These are phyloP conservation scores for Lineolata rhizophorae DNA, from an alignment of 495 filamentous ascomycete species.

Conservation along the genomic window DNA sequence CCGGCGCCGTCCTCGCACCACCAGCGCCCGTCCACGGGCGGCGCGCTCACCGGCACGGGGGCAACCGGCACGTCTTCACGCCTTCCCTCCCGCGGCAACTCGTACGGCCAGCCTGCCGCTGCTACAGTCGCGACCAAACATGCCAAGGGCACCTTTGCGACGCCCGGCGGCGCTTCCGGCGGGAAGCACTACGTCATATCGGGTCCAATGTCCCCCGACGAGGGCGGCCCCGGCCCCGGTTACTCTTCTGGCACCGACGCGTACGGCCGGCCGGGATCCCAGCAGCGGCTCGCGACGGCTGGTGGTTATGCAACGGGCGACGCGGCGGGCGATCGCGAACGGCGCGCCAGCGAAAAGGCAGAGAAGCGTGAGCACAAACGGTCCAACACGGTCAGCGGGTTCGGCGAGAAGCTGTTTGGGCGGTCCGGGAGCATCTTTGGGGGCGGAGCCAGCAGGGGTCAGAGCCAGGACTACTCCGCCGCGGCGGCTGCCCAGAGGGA, in stretches of 20 bases:
- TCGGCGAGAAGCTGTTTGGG: slow-evolving; percentile 57
- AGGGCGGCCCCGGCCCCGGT: slow-evolving; percentile 37
- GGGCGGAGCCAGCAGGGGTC: slow-evolving; percentile 10
- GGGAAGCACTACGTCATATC: slow-evolving; percentile 59
- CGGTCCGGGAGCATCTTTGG: slow-evolving; percentile 63
- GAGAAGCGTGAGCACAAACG: slow-evolving; percentile 58
- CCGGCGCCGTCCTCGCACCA: slow-evolving; percentile 16
- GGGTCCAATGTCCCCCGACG: slow-evolving; percentile 14
- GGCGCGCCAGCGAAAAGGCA: too few relatives aligned
- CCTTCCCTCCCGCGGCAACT: slow-evolving; percentile 53
- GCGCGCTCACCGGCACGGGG: slow-evolving; percentile 45
- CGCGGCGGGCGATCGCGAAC: too few relatives aligned
- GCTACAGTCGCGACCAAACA: slow-evolving; percentile 78
- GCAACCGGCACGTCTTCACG: too few relatives aligned
- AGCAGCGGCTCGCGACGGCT: too few relatives aligned
- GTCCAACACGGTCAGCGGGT: slow-evolving; percentile 70
- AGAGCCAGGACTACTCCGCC: too few relatives aligned
- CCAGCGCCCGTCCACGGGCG: slow-evolving; percentile 56
- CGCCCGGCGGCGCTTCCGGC: too few relatives aligned
- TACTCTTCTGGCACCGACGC: slow-evolving; percentile 23
- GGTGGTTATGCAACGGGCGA: too few relatives aligned
- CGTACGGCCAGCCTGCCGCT: slow-evolving; percentile 74
- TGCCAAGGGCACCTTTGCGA: too few relatives aligned
- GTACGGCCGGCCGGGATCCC: too few relatives aligned
- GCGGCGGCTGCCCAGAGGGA: too few relatives aligned